Conservation (phyloP, 2,329 filamentous ascomycete genomes). For the Cladosporium sp. region DNA sequence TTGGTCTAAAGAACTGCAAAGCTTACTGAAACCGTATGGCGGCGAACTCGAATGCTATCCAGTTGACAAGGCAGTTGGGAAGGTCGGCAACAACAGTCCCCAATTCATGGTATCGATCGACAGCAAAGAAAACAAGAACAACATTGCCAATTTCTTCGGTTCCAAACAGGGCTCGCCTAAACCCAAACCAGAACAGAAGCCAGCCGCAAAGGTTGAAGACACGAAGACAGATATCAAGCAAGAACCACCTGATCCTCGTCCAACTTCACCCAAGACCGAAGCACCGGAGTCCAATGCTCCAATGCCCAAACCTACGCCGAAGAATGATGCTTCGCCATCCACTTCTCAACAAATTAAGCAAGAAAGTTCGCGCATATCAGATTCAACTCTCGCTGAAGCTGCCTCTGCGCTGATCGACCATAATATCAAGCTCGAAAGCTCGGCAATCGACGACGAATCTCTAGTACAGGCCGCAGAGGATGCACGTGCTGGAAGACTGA, state of each 20-base stretch:
- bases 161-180: constrained; percentile 4
- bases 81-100: constrained; percentile 88
- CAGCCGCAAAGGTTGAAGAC: background rate
- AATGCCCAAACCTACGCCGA: constrained; percentile 40
- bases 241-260: constrained; percentile 12
- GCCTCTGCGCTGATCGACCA: constrained; percentile 26
- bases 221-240: constrained; percentile 2
- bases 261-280: constrained; percentile 38
- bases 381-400: constrained; percentile 3
- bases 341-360: constrained; percentile 11
- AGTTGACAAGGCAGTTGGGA: constrained; percentile 86
- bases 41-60: constrained; percentile 83
- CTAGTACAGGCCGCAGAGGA: constrained; percentile 23
- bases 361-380: constrained; percentile 7
- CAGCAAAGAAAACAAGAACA: constrained; percentile 85
- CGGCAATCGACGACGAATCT: constrained; percentile 39
- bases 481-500: constrained; percentile 15
- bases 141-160: constrained; percentile 91
- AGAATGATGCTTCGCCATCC: background rate
- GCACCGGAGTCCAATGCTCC: constrained; percentile 56
- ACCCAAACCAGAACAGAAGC: background rate
- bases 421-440: constrained; percentile 53
- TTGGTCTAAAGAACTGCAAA: constrained; percentile 80
- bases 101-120: constrained; percentile 80
- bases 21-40: constrained; percentile 73